phyloP scores from a whole-genome alignment of 352 stramenopile genomes.

The Phytophthora litchii region DNA sequence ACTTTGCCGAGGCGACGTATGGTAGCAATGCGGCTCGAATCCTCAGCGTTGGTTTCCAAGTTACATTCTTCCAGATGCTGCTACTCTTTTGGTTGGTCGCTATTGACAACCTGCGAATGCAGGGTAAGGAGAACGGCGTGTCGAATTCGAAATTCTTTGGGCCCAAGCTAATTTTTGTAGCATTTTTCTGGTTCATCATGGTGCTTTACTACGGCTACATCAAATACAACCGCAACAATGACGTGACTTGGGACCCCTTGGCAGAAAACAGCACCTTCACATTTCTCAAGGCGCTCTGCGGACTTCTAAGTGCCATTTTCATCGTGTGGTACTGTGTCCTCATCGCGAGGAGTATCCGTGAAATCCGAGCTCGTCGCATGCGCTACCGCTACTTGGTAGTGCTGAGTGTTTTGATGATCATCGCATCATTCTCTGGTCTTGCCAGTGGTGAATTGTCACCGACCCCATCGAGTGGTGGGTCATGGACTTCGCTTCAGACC shows the following conservation, averaged over 20 bases:
- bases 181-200: conserved; percentile 65
- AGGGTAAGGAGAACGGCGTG: conserved; percentile 51
- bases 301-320: conserved; percentile 49
- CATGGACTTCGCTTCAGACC: conserved; percentile 55
- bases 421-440: conserved; percentile 50
- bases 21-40: conserved; percentile 56
- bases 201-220: conserved; percentile 61
- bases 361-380: conserved; percentile 51
- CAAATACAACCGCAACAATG: conserved; percentile 69
- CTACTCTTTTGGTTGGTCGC: conserved; percentile 64
- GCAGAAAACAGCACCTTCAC: conserved; percentile 47
- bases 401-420: conserved; percentile 56
- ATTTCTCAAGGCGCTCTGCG: conserved; percentile 41
- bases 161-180: conserved; percentile 53
- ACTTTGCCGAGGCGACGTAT: conserved; percentile 49
- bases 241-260: conserved; percentile 51
- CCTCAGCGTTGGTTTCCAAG: conserved; percentile 57
- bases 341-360: conserved; percentile 41
- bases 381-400: conserved; percentile 57
- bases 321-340: conserved; percentile 55
- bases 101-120: conserved; percentile 63
- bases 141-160: conserved; percentile 62
- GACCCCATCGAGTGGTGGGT: conserved; percentile 46
- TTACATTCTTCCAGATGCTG: conserved; percentile 65
- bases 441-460: conserved; percentile 50